phyloP scores from a whole-genome alignment of 805 yeast genomes.

The Millerozyma miso region DNA sequence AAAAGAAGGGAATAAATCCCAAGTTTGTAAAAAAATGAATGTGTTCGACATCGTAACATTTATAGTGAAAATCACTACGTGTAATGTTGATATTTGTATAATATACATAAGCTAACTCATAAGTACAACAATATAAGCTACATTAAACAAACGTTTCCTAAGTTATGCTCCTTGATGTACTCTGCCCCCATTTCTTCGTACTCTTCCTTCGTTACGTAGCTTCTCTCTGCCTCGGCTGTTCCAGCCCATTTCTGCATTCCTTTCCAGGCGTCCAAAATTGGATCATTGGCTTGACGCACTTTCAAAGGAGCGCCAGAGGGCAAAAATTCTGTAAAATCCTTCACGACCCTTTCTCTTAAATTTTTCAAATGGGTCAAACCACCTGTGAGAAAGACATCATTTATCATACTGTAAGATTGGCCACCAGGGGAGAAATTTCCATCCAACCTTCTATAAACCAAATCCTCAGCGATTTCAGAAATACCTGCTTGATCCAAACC shows the following conservation, averaged over 20 bases:
- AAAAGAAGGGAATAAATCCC: constrained; percentile 73
- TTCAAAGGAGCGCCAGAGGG: constrained; percentile 63
- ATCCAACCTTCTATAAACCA: constrained; percentile 57
- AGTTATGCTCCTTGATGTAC: constrained; percentile 78
- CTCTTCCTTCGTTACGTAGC: constrained; percentile 62
- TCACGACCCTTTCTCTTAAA: constrained; percentile 60
- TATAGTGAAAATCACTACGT: too few relatives aligned
- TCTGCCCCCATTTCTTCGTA: constrained; percentile 89
- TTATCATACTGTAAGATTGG: constrained; percentile 48
- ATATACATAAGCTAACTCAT: constrained; percentile 4
- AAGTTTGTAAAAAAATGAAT: constrained; percentile 23
- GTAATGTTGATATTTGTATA: neutral
- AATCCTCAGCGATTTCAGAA: constrained; percentile 67
- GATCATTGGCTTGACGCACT: constrained; percentile 63
- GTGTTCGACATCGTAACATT: too few relatives aligned
- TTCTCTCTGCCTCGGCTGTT: constrained; percentile 39
- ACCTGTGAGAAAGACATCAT: constrained; percentile 80
- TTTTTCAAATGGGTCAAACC: constrained; percentile 70
- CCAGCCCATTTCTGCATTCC: constrained; percentile 85
- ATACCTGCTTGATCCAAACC: constrained; percentile 96
- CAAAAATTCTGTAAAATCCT: constrained; percentile 65
- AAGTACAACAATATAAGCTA: constrained; percentile 9
- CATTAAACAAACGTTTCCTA: constrained; percentile 56
- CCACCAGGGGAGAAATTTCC: constrained; percentile 52
- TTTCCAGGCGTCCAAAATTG: constrained; percentile 81